Evolutionary conservation across 23 red algal species (phyloP).

Genomic region (Cyanidioschyzon merolae): DNA sequence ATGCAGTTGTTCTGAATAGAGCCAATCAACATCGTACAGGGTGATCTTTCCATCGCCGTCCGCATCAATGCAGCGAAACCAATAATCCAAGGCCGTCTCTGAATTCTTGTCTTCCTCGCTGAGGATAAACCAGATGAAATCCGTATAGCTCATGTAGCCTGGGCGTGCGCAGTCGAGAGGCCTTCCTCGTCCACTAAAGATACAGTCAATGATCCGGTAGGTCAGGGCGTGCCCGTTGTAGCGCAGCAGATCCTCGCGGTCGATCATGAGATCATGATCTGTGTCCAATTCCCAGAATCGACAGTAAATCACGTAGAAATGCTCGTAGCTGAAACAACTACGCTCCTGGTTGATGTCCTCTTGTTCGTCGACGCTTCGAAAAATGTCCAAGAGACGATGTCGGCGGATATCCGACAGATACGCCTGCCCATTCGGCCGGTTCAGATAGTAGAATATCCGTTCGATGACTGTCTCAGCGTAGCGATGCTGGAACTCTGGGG

Average conservation of each 20-base stretch:
- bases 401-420: conserved; percentile 54
- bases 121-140: conserved; percentile 98
- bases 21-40: conserved; percentile 91
- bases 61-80: conserved; percentile 96
- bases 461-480: conserved; percentile 97
- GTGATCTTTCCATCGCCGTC: conserved; percentile 98
- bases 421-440: conserved; percentile 41
- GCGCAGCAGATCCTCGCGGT: conserved; percentile 86
- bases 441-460: conserved; percentile 80
- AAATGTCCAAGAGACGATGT: conserved; percentile 43
- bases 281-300: conserved; percentile 99
- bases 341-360: conserved; percentile 96
- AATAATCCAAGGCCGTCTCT: conserved; percentile 81
- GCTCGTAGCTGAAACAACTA: conserved; percentile 88
- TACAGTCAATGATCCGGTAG: conserved; percentile 86
- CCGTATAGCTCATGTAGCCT: conserved; percentile 87
- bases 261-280: conserved; percentile 93
- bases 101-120: conserved; percentile 97
- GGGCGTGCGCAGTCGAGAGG: conserved; percentile 53
- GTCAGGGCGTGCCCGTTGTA: conserved; percentile 88
- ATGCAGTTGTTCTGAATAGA: conserved; percentile 96
- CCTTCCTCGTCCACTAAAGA: conserved; percentile 75
- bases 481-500: conserved; percentile 90
- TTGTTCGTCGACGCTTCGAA: conserved; percentile 76
- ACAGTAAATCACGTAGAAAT: conserved; percentile 99